A percentile compares a stretch with the other conserved stretches of the same genome.
Evolutionary conservation across 2,329 filamentous ascomycete species (phyloP).

Genomic region (Dactylonectria estremocensis): DNA sequence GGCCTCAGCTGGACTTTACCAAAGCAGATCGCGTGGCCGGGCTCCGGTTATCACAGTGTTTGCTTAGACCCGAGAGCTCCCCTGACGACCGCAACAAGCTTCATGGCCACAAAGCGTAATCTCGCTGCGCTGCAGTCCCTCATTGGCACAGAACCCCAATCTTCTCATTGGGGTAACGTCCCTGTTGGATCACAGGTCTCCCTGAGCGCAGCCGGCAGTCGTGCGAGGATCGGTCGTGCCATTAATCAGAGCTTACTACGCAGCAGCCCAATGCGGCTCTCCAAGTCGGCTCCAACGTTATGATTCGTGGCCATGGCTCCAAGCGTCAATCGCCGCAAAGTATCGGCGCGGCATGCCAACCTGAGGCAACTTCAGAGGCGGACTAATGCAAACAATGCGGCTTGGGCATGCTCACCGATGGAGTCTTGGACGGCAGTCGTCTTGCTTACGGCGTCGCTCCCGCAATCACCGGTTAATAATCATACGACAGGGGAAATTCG

Average conservation of each 20-base stretch:
- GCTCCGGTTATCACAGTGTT: conserved; percentile 40
- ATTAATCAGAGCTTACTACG: conserved; percentile 40
- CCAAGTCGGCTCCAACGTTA: conserved; percentile 10
- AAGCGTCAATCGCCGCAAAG: not conserved
- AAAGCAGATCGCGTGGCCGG: conserved; percentile 7
- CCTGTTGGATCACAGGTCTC: conserved; percentile 39
- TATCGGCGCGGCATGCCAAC: conserved; percentile 1
- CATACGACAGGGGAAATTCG: conserved; percentile 17
- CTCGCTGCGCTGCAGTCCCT: conserved; percentile 28
- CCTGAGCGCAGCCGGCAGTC: conserved; percentile 16
- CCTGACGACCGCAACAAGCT: conserved; percentile 38
- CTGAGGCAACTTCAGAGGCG: not conserved
- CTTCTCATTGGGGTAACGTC: conserved; percentile 35
- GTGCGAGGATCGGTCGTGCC: conserved; percentile 9
- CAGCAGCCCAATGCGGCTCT: conserved; percentile 40
- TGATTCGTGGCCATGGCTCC: not conserved
- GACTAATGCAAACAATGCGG: not conserved
- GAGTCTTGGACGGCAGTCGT: not conserved
- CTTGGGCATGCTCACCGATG: not conserved
- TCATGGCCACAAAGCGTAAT: conserved; percentile 41
- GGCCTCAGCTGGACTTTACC: conserved; percentile 12
- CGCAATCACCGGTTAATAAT: not conserved
- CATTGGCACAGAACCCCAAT: conserved; percentile 34
- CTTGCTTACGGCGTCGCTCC: not conserved
- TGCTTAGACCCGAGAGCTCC: conserved; percentile 29